Evolutionary conservation across 257 asterid species (phyloP).

Genomic region (Solanum chiquidenum): DNA sequence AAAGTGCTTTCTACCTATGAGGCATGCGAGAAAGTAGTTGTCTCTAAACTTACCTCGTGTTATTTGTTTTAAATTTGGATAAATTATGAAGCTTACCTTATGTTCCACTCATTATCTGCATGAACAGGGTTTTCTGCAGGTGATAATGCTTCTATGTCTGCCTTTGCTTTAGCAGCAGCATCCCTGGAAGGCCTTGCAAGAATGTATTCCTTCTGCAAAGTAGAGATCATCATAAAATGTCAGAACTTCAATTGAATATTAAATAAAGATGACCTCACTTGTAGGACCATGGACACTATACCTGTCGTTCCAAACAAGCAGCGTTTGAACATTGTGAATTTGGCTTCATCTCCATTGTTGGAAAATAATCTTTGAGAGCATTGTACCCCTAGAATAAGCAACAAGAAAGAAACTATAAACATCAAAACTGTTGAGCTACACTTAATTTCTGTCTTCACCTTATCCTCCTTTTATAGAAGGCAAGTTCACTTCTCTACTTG

Average conservation of each 20-base stretch:
- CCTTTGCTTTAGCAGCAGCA: slow-evolving; percentile 77
- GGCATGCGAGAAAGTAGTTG: background rate
- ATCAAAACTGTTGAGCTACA: background rate
- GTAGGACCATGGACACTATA: slow-evolving; percentile 7
- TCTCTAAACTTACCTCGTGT: background rate
- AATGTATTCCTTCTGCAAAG: slow-evolving; percentile 59
- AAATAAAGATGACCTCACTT: background rate
- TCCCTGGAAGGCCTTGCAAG: slow-evolving; percentile 81
- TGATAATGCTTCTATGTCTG: slow-evolving; percentile 37
- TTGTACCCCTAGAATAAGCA: slow-evolving; percentile 68
- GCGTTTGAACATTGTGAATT: slow-evolving; percentile 91
- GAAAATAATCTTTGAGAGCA: slow-evolving; percentile 92
- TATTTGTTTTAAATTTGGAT: background rate
- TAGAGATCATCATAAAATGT: background rate
- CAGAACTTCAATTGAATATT: background rate
- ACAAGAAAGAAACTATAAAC: background rate
- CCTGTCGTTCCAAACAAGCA: slow-evolving; percentile 97
- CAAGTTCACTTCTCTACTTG: background rate
- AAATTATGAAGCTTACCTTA: slow-evolving; percentile 37
- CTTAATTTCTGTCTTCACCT: background rate
- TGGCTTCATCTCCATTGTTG: slow-evolving; percentile 97
- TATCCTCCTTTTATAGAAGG: background rate
- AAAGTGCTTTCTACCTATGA: background rate
- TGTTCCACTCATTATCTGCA: slow-evolving; percentile 90
- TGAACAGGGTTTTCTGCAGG: slow-evolving; percentile 56